Conservation (phyloP, 2,329 filamentous ascomycete species). For the Ambrosiella cleistominuta region DNA sequence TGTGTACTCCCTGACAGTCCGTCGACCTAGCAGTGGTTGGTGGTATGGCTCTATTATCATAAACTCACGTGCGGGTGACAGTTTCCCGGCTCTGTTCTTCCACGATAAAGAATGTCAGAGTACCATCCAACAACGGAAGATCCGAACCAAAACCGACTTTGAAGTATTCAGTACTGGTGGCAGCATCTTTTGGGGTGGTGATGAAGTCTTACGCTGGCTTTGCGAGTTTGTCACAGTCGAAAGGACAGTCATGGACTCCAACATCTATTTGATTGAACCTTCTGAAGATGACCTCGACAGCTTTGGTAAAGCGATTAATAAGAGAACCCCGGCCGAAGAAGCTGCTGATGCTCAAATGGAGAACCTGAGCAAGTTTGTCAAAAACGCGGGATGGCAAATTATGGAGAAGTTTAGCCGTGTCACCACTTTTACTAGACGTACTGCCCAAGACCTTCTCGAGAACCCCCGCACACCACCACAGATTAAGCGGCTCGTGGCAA, state of each 20-base stretch:
- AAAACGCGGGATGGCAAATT: slow-evolving; percentile 90
- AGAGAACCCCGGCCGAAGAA: slow-evolving; percentile 16
- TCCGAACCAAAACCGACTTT: slow-evolving; percentile 64
- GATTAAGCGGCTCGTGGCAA: slow-evolving; percentile 65
- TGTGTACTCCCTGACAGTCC: slow-evolving; percentile 76
- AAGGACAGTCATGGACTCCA: slow-evolving; percentile 69
- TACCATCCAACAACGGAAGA: slow-evolving; percentile 87
- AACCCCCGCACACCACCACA: slow-evolving; percentile 85
- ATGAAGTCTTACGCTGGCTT: slow-evolving; percentile 85
- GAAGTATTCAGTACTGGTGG: slow-evolving; percentile 77
- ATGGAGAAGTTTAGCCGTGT: slow-evolving; percentile 95
- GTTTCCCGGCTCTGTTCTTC: slow-evolving; percentile 91
- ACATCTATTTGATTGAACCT: slow-evolving; percentile 81
- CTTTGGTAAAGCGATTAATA: slow-evolving; percentile 36
- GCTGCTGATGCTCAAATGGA: slow-evolving; percentile 48
- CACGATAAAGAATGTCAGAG: slow-evolving; percentile 94
- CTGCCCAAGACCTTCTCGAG: slow-evolving; percentile 80
- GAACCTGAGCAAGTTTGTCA: slow-evolving; percentile 79
- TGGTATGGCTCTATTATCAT: slow-evolving; percentile 95
- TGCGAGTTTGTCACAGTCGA: slow-evolving; percentile 70
- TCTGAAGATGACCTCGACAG: slow-evolving; percentile 65
- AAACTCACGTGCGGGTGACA: slow-evolving; percentile 78
- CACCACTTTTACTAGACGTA: slow-evolving; percentile 83
- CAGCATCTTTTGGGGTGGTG: slow-evolving; percentile 91
- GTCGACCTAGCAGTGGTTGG: slow-evolving; percentile 88